Base-by-base conservation (phyloP, 2,329 filamentous ascomycete genomes). In the Paracamarosporium sp. region DNA sequence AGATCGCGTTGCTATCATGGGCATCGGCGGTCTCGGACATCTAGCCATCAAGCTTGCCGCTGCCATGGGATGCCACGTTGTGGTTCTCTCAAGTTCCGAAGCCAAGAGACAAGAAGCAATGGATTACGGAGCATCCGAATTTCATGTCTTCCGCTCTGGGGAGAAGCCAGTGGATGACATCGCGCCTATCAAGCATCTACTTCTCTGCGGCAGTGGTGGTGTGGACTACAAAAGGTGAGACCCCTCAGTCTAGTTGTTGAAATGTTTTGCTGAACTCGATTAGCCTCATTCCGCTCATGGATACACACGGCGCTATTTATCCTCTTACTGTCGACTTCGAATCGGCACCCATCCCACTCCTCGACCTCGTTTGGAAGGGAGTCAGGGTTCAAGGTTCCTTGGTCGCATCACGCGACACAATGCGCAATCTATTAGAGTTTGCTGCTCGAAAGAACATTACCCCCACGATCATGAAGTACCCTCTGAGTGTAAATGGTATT, bases 1-100 rank as follows among this genome's bases (percentile, higher is more conserved):
- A n/a, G 33, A 38, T 20, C 31, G 31, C 22, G 47, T 50, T 30
- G 47, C 22, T 5, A 11, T 50, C 31, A 28, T 50, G 31, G 47
- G 47, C 24, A 25, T 50, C 20, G 47, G 47, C 13, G 47, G 47
- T 28, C 47, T 50, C 20, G 47, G 47, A 5, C 47, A 50, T 40
- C 20, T 50, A 8, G 47, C 47, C 2, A 30, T 50, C n/a, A 38
- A 27, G 31, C 25, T 38, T 22, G 47, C 47, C 6, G 20, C 33
- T 13, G 33, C 31, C 20, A 31, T 50, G 22, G 47, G 47, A 38
- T 50, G 31, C 33, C 33, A 38, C 6, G 47, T 50, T 9, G 33
- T 50, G 13, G 47, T 50, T 11, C 31, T 50, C 5, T 50, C 47
- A 6, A 50, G 47, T 13, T 38, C 31, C 11, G 31, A 25, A 40